A percentile compares a stretch with the other conserved stretches of the same genome.
Evolutionary conservation across 1,284 basidiomycete genomes (phyloP).

Genomic region (Leccinum fuscescens): DNA sequence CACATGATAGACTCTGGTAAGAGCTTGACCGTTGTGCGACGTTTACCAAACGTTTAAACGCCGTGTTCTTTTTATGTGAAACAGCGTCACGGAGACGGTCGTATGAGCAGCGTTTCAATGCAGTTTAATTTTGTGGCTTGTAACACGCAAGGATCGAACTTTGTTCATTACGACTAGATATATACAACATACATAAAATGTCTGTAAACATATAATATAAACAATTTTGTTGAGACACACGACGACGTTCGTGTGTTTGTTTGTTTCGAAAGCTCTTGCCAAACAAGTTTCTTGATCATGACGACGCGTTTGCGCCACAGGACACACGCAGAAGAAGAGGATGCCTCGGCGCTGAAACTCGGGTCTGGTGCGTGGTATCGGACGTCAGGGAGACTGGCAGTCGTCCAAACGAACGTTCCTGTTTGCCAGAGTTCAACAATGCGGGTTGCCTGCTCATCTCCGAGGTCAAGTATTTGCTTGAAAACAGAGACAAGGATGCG

Average conservation of each 20-base stretch:
- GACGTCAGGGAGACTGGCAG: not conserved
- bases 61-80: not conserved
- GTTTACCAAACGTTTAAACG: conserved; percentile 6
- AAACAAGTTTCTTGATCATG: conserved; percentile 36
- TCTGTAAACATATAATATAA: conserved; percentile 37
- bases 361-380: conserved; percentile 40
- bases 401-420: not conserved
- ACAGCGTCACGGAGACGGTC: conserved; percentile 13
- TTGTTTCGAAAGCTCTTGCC: conserved; percentile 31
- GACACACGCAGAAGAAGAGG: conserved; percentile 51
- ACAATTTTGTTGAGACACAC: conserved; percentile 7
- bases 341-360: conserved; percentile 52
- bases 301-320: conserved; percentile 49
- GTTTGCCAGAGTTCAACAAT: conserved; percentile 77
- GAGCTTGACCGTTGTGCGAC: not conserved
- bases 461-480: conserved; percentile 86
- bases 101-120: conserved; percentile 17
- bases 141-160: conserved; percentile 22
- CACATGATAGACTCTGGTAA: conserved; percentile 29
- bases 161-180: conserved; percentile 32
- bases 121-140: conserved; percentile 27
- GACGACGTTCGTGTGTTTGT: conserved; percentile 8
- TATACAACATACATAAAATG: conserved; percentile 35
- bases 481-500: conserved; percentile 81
- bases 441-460: conserved; percentile 88